Evolutionary conservation across 1,284 basidiomycete species (phyloP).

Genomic region (Volvariella surrecta): DNA sequence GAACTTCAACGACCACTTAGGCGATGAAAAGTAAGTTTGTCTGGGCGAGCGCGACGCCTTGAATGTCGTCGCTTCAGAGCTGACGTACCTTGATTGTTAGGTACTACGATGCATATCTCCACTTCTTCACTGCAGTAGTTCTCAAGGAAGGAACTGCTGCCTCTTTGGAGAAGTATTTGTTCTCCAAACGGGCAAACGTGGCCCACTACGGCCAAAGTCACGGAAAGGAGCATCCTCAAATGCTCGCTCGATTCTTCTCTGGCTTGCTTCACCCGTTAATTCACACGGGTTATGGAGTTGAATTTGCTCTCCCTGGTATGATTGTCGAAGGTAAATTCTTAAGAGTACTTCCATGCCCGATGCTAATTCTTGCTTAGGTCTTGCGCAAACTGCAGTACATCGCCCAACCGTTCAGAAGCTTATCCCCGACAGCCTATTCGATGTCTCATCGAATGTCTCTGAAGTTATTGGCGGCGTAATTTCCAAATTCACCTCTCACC

Average conservation of each 20-base stretch:
- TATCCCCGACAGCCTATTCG: constrained; percentile 17
- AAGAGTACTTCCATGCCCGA: neutral
- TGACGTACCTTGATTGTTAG: constrained; percentile 24
- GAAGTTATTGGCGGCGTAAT: constrained; percentile 4
- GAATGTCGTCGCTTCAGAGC: neutral
- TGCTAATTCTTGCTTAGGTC: constrained; percentile 17
- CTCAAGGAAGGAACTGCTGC: constrained; percentile 30
- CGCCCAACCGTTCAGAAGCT: constrained; percentile 15
- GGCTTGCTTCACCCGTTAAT: constrained; percentile 61
- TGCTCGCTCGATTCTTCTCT: constrained; percentile 52
- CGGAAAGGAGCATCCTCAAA: constrained; percentile 36
- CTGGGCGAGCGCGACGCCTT: too few relatives aligned
- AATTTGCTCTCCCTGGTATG: constrained; percentile 56
- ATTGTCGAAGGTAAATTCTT: constrained; percentile 46
- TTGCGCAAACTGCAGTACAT: constrained; percentile 36
- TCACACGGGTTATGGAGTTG: constrained; percentile 53
- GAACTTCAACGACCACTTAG: constrained; percentile 42
- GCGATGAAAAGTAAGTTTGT: constrained; percentile 35
- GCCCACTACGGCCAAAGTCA: constrained; percentile 14
- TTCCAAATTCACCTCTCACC: constrained; percentile 2
- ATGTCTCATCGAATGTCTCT: constrained; percentile 1
- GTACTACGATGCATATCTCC: constrained; percentile 48
- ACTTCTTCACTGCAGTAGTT: constrained; percentile 44
- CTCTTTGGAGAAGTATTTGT: constrained; percentile 48
- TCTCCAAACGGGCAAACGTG: constrained; percentile 45